These are phyloP conservation scores for Rachicladosporium sp. DNA, from an alignment of 2,329 filamentous ascomycete species.

Conservation along the genomic window DNA sequence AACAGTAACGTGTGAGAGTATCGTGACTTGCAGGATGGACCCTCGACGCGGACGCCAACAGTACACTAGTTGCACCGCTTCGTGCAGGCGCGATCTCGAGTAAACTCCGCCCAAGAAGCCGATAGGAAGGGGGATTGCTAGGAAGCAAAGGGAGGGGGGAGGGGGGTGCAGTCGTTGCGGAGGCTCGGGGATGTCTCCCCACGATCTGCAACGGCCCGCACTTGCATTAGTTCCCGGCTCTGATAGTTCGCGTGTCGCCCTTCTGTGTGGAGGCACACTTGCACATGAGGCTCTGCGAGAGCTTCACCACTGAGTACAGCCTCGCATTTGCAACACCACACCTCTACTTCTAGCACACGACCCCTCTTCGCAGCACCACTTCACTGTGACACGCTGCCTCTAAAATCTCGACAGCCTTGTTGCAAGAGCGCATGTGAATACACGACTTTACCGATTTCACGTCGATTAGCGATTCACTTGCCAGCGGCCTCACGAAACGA, in stretches of 20 bases:
- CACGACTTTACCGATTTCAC: background rate
- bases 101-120: too few relatives aligned
- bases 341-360: background rate
- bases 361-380: slow-evolving; percentile 5
- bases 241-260: background rate
- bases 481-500: background rate
- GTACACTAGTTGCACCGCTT: too few relatives aligned
- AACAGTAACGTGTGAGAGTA: too few relatives aligned
- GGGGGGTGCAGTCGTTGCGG: too few relatives aligned
- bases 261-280: slow-evolving; percentile 1
- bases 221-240: slow-evolving; percentile 1
- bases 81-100: too few relatives aligned
- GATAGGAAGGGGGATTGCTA: too few relatives aligned
- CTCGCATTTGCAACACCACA: background rate
- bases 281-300: background rate
- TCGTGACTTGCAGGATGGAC: too few relatives aligned
- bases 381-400: slow-evolving; percentile 4
- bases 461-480: background rate
- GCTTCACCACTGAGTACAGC: background rate
- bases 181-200: too few relatives aligned
- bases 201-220: too few relatives aligned
- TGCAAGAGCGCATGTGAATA: too few relatives aligned
- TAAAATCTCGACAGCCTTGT: background rate
- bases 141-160: too few relatives aligned
- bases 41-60: too few relatives aligned